A percentile compares a stretch with the other conserved stretches of the same genome.
These are phyloP conservation scores for Metschnikowia lochheadii DNA, from an alignment of 805 yeast species.

Conservation along the genomic window DNA sequence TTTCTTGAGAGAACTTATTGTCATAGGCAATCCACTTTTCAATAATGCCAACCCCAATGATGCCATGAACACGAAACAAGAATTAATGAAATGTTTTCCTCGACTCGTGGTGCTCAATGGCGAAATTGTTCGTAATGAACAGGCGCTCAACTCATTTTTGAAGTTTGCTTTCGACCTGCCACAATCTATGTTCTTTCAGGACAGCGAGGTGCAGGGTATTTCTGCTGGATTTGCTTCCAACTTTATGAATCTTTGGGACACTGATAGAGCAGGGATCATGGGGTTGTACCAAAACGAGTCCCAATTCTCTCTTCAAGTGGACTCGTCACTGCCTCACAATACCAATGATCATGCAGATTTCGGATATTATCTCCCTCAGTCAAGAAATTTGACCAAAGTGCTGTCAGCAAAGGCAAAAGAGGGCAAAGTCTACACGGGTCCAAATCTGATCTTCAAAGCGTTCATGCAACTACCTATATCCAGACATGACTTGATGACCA, in stretches of 20 bases:
- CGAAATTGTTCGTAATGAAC: constrained; percentile 69
- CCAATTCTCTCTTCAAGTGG: constrained; percentile 77
- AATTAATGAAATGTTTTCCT: constrained; percentile 74
- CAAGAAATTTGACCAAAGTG: constrained; percentile 72
- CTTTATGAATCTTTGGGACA: constrained; percentile 78
- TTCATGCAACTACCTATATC: constrained; percentile 75
- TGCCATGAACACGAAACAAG: constrained; percentile 46
- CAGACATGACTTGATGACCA: constrained; percentile 60
- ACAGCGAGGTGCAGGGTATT: constrained; percentile 59
- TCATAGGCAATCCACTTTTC: constrained; percentile 74
- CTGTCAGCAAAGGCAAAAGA: constrained; percentile 51
- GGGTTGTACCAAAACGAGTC: constrained; percentile 77
- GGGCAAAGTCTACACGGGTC: constrained; percentile 64
- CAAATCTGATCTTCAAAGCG: constrained; percentile 53
- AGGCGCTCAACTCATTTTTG: constrained; percentile 47
- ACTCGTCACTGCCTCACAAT: constrained; percentile 60
- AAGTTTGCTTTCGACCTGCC: constrained; percentile 52
- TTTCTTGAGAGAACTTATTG: constrained; percentile 68
- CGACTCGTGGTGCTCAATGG: constrained; percentile 75
- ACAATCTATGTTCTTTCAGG: constrained; percentile 78
- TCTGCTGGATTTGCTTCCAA: constrained; percentile 77
- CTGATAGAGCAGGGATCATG: constrained; percentile 63
- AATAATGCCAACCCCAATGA: constrained; percentile 28
- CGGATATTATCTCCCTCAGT: constrained; percentile 65
- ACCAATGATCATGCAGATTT: constrained; percentile 36